phyloP scores from a whole-genome alignment of 1,284 basidiomycete species.

The Pascua sp. region DNA sequence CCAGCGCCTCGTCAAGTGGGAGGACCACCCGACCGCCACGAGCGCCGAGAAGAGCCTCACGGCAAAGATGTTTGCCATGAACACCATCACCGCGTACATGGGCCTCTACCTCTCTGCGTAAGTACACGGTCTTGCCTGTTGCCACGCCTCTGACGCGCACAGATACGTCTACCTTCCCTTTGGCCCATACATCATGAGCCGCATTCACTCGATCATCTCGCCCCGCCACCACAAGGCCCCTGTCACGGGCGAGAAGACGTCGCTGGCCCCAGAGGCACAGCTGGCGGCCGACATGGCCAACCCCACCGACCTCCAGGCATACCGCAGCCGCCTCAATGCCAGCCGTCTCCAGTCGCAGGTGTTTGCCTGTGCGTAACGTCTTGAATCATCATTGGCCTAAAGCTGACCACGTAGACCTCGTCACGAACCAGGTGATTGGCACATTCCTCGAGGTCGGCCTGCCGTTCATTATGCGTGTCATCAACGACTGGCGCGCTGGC shows the following conservation, averaged over 20 bases:
- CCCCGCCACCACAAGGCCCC: constrained; percentile 13
- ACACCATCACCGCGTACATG: constrained; percentile 81
- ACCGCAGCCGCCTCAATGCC: constrained; percentile 49
- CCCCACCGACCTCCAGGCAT: no score
- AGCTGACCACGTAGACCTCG: constrained; percentile 57
- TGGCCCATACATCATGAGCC: constrained; percentile 71
- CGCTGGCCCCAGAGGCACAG: background rate
- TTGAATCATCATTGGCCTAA: background rate
- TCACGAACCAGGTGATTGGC: constrained; percentile 84
- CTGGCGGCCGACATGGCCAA: no score
- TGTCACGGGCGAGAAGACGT: background rate
- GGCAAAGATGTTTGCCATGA: constrained; percentile 70
- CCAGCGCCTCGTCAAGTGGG: constrained; percentile 73
- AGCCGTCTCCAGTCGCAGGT: constrained; percentile 80
- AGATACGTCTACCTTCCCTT: constrained; percentile 86
- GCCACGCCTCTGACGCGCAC: background rate
- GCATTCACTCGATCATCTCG: constrained; percentile 52
- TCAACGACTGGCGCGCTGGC: constrained; percentile 57
- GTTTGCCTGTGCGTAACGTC: constrained; percentile 61
- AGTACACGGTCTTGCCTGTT: constrained; percentile 8
- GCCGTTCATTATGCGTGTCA: constrained; percentile 69
- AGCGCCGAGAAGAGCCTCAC: constrained; percentile 76
- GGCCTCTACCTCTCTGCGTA: constrained; percentile 72
- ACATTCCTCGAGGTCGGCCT: constrained; percentile 79
- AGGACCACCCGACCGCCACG: constrained; percentile 80